phyloP scores from a whole-genome alignment of 148 eudicot species.

The Heliosperma pusillum region DNA sequence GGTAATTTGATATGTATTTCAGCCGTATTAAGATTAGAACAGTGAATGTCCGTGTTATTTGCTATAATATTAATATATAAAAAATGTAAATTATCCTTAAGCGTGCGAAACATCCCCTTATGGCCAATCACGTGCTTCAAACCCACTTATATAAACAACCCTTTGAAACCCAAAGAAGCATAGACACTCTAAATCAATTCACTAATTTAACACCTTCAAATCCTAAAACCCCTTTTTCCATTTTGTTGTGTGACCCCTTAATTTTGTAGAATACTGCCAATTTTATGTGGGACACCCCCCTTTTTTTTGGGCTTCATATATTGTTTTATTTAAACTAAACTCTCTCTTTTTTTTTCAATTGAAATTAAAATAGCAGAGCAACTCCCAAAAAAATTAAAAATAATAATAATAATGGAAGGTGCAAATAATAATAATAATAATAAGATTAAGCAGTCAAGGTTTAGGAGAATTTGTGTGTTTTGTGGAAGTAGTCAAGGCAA shows the following conservation, averaged over 20 bases:
- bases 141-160: constrained; percentile 27
- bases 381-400: background rate
- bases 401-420: constrained; percentile 52
- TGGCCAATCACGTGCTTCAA: constrained; percentile 28
- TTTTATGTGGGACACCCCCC: background rate
- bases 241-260: constrained; percentile 13
- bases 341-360: background rate
- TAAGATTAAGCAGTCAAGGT: constrained; percentile 55
- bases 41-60: too few relatives aligned
- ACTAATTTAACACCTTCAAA: background rate
- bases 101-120: constrained; percentile 35
- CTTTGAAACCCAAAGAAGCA: background rate
- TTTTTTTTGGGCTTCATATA: background rate
- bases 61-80: too few relatives aligned
- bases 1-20: too few relatives aligned
- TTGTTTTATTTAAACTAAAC: background rate
- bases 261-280: background rate
- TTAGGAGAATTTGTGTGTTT: constrained; percentile 91
- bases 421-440: constrained; percentile 19
- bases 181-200: background rate
- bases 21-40: too few relatives aligned
- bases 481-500: constrained; percentile 99
- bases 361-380: background rate
- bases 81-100: background rate
- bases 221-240: background rate